These are phyloP conservation scores for Peniophora sp. DNA, from an alignment of 1,284 basidiomycete species.

Conservation along the genomic window DNA sequence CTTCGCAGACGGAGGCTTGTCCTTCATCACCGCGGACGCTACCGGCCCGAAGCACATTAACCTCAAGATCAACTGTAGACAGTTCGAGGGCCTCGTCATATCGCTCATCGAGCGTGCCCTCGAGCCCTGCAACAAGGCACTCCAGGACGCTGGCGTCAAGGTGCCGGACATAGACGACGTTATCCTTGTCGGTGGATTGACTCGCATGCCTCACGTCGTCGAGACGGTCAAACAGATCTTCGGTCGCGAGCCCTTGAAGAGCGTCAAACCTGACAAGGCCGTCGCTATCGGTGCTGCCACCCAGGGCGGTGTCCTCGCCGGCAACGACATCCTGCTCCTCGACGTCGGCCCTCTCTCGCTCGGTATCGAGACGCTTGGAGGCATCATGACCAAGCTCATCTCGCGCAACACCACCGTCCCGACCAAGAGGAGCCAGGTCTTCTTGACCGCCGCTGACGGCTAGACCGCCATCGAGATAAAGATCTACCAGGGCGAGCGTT, in stretches of 20 bases:
- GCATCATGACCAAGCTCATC: conserved; percentile 97
- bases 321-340: conserved; percentile 92
- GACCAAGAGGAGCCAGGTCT: conserved; percentile 98
- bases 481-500: conserved; percentile 98
- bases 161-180: conserved; percentile 91
- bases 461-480: conserved; percentile 97
- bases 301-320: conserved; percentile 95
- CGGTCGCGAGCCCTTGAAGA: conserved; percentile 93
- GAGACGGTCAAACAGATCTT: conserved; percentile 93
- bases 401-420: conserved; percentile 99
- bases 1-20: conserved; percentile 90
- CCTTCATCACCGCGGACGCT: conserved; percentile 95
- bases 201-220: conserved; percentile 91
- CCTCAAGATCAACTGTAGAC: conserved; percentile 78
- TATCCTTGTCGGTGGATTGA: conserved; percentile 97
- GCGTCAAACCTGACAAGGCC: conserved; percentile 95
- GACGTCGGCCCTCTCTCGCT: conserved; percentile 94
- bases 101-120: conserved; percentile 85
- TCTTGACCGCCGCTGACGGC: conserved; percentile 95
- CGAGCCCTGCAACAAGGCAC: conserved; percentile 97
- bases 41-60: conserved; percentile 97
- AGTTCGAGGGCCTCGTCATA: conserved; percentile 84
- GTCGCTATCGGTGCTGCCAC: conserved; percentile 97
- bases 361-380: conserved; percentile 95
- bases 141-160: conserved; percentile 89